Evolutionary conservation across 139 green algal genomes (phyloP).

Genomic region (Monoraphidium neglectum): DNA sequence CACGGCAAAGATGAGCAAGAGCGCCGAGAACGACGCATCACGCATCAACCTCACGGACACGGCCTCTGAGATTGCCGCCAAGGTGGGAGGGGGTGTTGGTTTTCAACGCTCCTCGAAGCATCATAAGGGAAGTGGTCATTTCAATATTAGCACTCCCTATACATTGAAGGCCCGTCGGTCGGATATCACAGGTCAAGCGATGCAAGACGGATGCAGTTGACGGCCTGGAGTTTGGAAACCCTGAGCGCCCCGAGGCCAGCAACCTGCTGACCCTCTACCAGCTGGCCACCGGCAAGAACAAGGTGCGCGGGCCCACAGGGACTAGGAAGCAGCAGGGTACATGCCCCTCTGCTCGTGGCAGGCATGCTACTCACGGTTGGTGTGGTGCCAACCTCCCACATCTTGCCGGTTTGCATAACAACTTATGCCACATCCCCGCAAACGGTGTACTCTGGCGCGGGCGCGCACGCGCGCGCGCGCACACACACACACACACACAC

Average conservation of each 20-base stretch:
- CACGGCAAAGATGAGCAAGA: constrained; percentile 97
- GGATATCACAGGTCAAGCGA: constrained; percentile 72
- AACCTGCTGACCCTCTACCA: constrained; percentile 98
- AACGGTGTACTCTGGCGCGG: not conserved
- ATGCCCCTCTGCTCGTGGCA: not conserved
- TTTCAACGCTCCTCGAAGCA: too few relatives aligned
- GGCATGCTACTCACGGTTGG: not conserved
- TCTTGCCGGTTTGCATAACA: not conserved
- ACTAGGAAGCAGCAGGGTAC: not conserved
- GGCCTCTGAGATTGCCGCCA: constrained; percentile 82
- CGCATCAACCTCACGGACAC: constrained; percentile 96
- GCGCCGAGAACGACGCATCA: constrained; percentile 80
- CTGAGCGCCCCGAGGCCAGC: constrained; percentile 87
- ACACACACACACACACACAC: too few relatives aligned
- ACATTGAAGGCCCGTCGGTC: not conserved
- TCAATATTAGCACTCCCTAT: not conserved
- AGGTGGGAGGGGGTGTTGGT: constrained; percentile 70
- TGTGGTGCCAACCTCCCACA: not conserved
- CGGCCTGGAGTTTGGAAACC: constrained; percentile 88
- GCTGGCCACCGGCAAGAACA: constrained; percentile 75
- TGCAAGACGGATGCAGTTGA: constrained; percentile 89
- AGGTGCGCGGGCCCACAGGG: constrained; percentile 42
- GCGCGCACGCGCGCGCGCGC: too few relatives aligned
- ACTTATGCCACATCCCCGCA: not conserved
- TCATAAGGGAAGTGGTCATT: too few relatives aligned